A percentile compares a stretch with the other conserved stretches of the same genome.
These are phyloP conservation scores for Exophiala sp. DNA, from an alignment of 2,329 filamentous ascomycete genomes.

Conservation along the genomic window DNA sequence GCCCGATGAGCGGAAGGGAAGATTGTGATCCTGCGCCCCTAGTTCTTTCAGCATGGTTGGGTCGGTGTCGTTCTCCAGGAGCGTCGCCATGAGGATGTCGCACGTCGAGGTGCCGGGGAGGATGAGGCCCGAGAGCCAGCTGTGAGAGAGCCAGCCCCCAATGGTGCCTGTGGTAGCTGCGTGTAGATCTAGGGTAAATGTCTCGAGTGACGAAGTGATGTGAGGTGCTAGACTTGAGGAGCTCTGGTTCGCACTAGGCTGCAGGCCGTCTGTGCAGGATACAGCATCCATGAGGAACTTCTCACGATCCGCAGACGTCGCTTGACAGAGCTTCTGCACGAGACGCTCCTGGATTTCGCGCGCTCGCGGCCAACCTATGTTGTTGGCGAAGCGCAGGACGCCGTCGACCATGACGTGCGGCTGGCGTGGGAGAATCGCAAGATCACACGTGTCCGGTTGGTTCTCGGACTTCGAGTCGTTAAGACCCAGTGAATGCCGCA, in stretches of 20 bases:
- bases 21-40: constrained; percentile 44
- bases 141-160: constrained; percentile 55
- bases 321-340: constrained; percentile 24
- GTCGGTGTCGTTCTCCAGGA: constrained; percentile 52
- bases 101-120: constrained; percentile 53
- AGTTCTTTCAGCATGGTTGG: constrained; percentile 46
- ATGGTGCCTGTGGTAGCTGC: constrained; percentile 31
- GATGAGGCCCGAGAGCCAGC: constrained; percentile 54
- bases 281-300: constrained; percentile 21
- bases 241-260: neutral
- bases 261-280: constrained; percentile 3
- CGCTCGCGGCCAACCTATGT: constrained; percentile 29
- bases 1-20: constrained; percentile 48
- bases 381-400: constrained; percentile 29
- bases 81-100: constrained; percentile 54
- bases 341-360: constrained; percentile 23
- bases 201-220: constrained; percentile 8
- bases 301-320: constrained; percentile 18
- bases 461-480: neutral
- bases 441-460: constrained; percentile 17
- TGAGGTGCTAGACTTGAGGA: neutral
- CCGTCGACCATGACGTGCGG: constrained; percentile 27
- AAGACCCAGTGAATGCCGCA: constrained; percentile 9
- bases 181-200: constrained; percentile 19
- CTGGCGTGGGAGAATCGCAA: constrained; percentile 22